Evolutionary conservation across 805 yeast genomes (phyloP), one percentile per base, ranked within the genome.

Genomic region (Dipodascus geniculatus): DNA sequence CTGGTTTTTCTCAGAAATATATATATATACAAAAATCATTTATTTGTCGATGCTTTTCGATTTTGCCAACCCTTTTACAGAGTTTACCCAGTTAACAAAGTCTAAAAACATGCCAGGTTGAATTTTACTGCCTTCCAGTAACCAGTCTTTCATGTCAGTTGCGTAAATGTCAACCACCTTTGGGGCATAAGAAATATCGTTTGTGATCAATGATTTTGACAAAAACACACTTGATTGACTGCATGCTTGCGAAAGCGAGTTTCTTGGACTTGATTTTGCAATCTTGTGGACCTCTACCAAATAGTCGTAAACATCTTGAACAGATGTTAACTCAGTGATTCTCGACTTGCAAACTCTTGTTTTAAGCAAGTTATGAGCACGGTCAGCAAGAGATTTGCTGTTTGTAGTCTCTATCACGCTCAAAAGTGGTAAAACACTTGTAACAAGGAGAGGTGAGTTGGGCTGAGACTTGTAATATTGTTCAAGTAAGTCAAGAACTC

Each of bases 401-500:
- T 80, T 67, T 1, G 97, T 90, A 44, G 80, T 68, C 51, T 76
- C 74, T 59, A 89, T 78, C 55, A 87, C 72, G 22, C 70, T 70
- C 48, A 87, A 65, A 56, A 88, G 67, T 1, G 90, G 87, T 24
- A 71, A 63, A 2, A 82, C 67, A 57, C 79, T 69, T 2, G 71
- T 62, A 28, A 83, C 56, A 53, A 71, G 69, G 53, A 77, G 63
- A 16, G 64, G 60, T 31, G 60, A 66, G 52, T 57, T 62, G 49
- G 74, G 75, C 61, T 75, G 76, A 33, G 63, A 63, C 58, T 75
- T 78, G 55, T 73, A 69, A 61, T 78, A 87, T 3, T 77, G 69
- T 22, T 87, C 95, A 22, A 91, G 63, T 63, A 91, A 71, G 61
- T 90, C 96, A 51, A 91, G 69, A 4, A 88, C 77, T 53, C 96